Base-by-base conservation (phyloP, 305 asterid species). In the Rubia peregrina region DNA sequence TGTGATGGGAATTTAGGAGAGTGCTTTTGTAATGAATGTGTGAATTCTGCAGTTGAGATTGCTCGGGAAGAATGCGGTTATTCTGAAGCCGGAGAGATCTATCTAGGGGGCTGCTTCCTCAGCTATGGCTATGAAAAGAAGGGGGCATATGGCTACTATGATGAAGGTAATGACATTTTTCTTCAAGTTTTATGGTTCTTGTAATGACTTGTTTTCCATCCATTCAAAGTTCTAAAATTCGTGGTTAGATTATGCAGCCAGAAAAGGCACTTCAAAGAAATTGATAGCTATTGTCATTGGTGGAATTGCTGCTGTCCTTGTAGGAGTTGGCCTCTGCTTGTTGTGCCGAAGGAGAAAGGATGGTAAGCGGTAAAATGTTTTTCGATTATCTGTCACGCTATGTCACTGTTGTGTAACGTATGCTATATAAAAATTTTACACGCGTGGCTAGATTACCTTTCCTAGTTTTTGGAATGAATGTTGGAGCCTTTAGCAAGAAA, bases 21-120 rank as follows among this genome's bases (percentile, higher is more conserved):
- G 0, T 90, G 96, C 17, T 90, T 83, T 63, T 90, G 95, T 48
- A 89, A 84, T 2, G 84, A 70, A 73, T 88, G 95, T 40, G 83
- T 86, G 22, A 75, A 36, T 51, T 77, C 26, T 53, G 96, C 95
- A 0, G 76, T 70, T 61, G 70, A 80, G 73, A 76, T 85, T 67
- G 91, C 75, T 36, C 83, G 75, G 44, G 84, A 78, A 30, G 86
- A 82, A 69, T 90, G 95, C 67, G 78, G 82, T 3, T 73, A 80
- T 73, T 82, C 95, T 2, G 74, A 77, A 75, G 82, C 83, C 8
- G 96, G 88, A 4, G 87, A 90, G 67, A 67, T 85, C 43, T 90
- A 88, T 55, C 68, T 88, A 83, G 92, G 86, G 24, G 70, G 83
- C 41, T 90, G 95, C 79, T 90, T 72, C 62, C 17, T 90, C n/a